Conservation (phyloP, 2,329 filamentous ascomycete genomes). For the Penicillium corylophilum region DNA sequence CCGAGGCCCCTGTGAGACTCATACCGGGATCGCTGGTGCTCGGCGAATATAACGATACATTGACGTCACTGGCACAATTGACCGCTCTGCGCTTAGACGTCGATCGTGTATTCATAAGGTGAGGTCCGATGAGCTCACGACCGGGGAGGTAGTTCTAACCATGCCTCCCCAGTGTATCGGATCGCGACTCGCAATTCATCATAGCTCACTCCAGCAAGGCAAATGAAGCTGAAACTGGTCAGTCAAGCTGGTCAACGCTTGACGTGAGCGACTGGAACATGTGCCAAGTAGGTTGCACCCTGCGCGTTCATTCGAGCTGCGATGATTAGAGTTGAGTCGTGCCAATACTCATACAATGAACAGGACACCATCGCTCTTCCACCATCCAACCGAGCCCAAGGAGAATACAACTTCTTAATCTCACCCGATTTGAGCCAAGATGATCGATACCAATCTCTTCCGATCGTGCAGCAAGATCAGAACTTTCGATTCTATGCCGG, state of each 20-base stretch:
- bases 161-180: constrained; percentile 7
- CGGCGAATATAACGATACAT: constrained; percentile 6
- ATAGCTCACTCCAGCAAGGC: constrained; percentile 14
- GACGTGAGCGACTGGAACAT: constrained; percentile 11
- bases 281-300: constrained; percentile 7
- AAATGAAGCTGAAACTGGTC: neutral
- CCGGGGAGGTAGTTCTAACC: neutral
- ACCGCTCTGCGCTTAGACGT: constrained; percentile 14
- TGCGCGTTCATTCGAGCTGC: neutral
- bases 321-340: neutral
- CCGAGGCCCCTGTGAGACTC: neutral
- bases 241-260: constrained; percentile 4
- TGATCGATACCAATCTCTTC: constrained; percentile 35
- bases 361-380: neutral
- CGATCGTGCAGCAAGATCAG: constrained; percentile 35
- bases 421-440: constrained; percentile 38
- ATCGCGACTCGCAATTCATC: constrained; percentile 15
- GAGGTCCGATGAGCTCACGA: neutral
- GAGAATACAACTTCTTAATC: constrained; percentile 16
- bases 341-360: neutral
- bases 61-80: constrained; percentile 18
- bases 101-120: constrained; percentile 16
- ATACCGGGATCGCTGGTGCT: neutral
- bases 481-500: constrained; percentile 53
- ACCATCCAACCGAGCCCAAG: neutral